A percentile compares a stretch with the other conserved stretches of the same genome.
These are phyloP conservation scores for Dillenia turbinata DNA, from an alignment of 164 flowering plant genomes.

Conservation along the genomic window DNA sequence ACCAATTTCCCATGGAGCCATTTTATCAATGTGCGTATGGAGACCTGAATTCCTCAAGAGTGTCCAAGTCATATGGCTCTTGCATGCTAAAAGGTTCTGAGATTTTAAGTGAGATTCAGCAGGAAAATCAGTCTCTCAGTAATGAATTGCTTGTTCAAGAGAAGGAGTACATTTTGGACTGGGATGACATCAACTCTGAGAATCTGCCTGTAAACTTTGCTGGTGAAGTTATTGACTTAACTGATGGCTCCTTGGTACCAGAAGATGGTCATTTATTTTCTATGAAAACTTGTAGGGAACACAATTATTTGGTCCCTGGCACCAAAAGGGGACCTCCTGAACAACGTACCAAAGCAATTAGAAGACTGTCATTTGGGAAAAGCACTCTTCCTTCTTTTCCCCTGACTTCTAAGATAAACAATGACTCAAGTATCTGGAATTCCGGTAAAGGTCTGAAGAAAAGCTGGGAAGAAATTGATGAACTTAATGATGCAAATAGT, in stretches of 20 bases:
- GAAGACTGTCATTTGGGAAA: constrained; percentile 33
- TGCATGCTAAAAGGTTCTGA: constrained; percentile 14
- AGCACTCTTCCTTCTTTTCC: constrained; percentile 30
- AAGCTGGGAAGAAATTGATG: constrained; percentile 13
- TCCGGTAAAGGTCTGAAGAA: constrained; percentile 19
- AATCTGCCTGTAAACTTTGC: constrained; percentile 20
- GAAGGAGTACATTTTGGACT: constrained; percentile 18
- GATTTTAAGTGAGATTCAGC: constrained; percentile 14
- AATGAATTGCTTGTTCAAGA: constrained; percentile 21
- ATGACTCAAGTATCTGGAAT: constrained; percentile 27
- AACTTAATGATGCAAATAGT: constrained; percentile 14
- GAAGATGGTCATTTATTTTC: constrained; percentile 26
- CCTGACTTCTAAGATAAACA: constrained; percentile 32
- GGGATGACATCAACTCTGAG: constrained; percentile 16
- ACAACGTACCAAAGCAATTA: constrained; percentile 22
- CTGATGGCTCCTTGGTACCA: constrained; percentile 13
- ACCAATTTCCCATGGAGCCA: constrained; percentile 19
- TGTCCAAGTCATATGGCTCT: constrained; percentile 18
- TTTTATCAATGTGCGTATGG: constrained; percentile 19
- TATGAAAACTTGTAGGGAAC: constrained; percentile 12
- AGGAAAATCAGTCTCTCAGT: constrained; percentile 13
- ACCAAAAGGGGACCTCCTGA: constrained; percentile 22
- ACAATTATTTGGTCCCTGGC: constrained; percentile 16
- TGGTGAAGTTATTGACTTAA: constrained; percentile 55
- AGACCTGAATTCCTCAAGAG: constrained; percentile 16